Conservation (phyloP, 306 rosid genomes). For the Benincasa hispida region DNA sequence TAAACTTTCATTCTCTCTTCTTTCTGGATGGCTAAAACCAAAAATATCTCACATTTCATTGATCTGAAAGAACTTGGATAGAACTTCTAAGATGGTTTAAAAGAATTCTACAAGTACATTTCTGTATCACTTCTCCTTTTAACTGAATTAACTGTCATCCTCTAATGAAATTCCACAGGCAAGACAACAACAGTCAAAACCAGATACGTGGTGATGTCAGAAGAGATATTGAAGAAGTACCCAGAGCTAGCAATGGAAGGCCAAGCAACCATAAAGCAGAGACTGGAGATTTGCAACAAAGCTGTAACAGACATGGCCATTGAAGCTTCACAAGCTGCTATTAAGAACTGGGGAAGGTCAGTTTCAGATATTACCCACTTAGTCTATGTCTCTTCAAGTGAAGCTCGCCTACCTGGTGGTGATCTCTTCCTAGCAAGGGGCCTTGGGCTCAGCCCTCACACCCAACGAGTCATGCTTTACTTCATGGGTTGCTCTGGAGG, state of each 20-base stretch:
- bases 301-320: slow-evolving; percentile 91
- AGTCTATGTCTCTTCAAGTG: slow-evolving; percentile 86
- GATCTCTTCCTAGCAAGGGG: slow-evolving; percentile 71
- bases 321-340: slow-evolving; percentile 70
- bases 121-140: not conserved
- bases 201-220: slow-evolving; percentile 88
- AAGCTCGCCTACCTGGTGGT: slow-evolving; percentile 84
- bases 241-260: slow-evolving; percentile 73
- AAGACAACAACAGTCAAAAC: slow-evolving; percentile 88
- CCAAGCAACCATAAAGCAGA: slow-evolving; percentile 50
- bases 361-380: slow-evolving; percentile 70
- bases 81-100: not conserved
- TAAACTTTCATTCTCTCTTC: not conserved
- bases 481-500: slow-evolving; percentile 89
- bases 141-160: not conserved
- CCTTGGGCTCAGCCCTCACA: slow-evolving; percentile 49
- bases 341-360: slow-evolving; percentile 69
- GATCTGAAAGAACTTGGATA: not conserved
- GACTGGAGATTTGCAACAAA: slow-evolving; percentile 69
- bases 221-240: slow-evolving; percentile 52
- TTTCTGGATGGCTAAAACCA: not conserved
- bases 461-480: slow-evolving; percentile 56
- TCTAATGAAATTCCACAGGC: slow-evolving; percentile 34
- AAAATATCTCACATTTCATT: not conserved
- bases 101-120: not conserved